Conservation (phyloP, 306 rosid species). For the Acacia crassicarpa region DNA sequence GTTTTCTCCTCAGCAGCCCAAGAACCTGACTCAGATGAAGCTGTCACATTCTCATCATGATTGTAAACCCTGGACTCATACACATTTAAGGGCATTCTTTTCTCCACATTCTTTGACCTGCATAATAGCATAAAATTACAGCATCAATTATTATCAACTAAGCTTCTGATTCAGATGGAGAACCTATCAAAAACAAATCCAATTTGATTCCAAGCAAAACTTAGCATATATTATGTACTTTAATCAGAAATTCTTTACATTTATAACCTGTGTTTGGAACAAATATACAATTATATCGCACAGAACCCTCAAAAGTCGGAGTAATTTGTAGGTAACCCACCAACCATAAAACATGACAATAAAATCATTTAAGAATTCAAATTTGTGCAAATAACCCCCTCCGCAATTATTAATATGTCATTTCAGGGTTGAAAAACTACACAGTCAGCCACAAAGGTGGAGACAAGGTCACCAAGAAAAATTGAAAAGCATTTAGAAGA, state of each 20-base stretch:
- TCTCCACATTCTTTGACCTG: constrained; percentile 52
- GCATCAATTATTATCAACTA: constrained; percentile 14
- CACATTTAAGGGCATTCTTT: constrained; percentile 32
- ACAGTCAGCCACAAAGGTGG: neutral
- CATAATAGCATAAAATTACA: constrained; percentile 24
- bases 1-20: constrained; percentile 65
- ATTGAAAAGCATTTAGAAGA: neutral
- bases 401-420: neutral
- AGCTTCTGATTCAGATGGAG: neutral
- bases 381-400: neutral
- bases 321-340: neutral
- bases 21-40: constrained; percentile 66
- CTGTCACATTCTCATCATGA: constrained; percentile 45
- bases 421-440: neutral
- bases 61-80: constrained; percentile 44
- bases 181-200: constrained; percentile 20
- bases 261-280: neutral
- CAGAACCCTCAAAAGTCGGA: neutral
- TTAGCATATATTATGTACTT: neutral
- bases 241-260: neutral
- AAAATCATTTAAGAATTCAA: neutral
- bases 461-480: neutral
- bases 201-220: constrained; percentile 10
- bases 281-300: neutral
- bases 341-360: neutral